These are phyloP conservation scores for Colletotrichum lini DNA, from an alignment of 2,329 filamentous ascomycete species.

Conservation along the genomic window DNA sequence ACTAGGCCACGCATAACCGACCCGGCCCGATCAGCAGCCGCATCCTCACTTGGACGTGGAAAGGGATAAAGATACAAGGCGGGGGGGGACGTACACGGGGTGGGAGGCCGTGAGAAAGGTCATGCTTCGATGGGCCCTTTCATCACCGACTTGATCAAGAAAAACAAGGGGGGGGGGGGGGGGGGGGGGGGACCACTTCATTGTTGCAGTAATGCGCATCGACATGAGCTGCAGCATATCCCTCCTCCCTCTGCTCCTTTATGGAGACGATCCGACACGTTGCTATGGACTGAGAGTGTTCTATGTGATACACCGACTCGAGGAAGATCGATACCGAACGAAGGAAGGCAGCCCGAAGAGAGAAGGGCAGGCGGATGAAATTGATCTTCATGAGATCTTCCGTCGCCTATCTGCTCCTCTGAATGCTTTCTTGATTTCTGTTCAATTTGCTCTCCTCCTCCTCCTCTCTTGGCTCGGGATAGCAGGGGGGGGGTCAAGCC, in stretches of 20 bases:
- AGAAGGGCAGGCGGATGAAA: neutral
- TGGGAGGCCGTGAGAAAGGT: neutral
- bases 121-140: neutral
- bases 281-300: neutral
- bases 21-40: conserved; percentile 20
- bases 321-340: conserved; percentile 12
- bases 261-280: neutral
- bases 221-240: neutral
- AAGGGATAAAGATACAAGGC: neutral
- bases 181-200: neutral
- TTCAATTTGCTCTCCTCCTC: too few species aligned
- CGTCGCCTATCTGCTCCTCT: neutral
- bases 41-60: neutral
- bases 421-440: neutral
- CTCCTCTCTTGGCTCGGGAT: neutral
- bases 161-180: too few species aligned
- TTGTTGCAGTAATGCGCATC: neutral
- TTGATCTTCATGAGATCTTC: conserved; percentile 33
- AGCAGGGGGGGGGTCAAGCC: neutral
- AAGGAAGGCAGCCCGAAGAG: neutral
- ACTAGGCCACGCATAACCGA: conserved; percentile 28
- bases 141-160: neutral
- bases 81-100: neutral
- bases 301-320: conserved; percentile 20
- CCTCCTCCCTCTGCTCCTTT: neutral